These are phyloP conservation scores for Aureobasidium sp. DNA, from an alignment of 2,329 filamentous ascomycete species.

Conservation along the genomic window DNA sequence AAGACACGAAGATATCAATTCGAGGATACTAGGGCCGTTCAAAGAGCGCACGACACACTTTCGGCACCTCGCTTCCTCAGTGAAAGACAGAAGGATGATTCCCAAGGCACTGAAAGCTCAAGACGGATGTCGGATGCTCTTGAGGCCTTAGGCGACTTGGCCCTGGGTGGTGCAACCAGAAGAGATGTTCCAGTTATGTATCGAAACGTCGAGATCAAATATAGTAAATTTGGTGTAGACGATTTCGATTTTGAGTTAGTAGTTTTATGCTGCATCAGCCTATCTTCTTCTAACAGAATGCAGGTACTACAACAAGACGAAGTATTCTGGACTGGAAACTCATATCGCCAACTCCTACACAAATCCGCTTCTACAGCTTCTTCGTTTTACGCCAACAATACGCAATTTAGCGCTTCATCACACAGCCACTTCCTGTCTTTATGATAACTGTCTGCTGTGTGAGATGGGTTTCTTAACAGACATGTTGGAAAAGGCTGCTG, in stretches of 20 bases:
- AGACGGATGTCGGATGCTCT: slow-evolving; percentile 49
- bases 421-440: slow-evolving; percentile 74
- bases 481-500: slow-evolving; percentile 94
- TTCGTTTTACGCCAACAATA: slow-evolving; percentile 82
- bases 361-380: slow-evolving; percentile 82
- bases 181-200: slow-evolving; percentile 84
- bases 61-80: slow-evolving; percentile 87
- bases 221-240: slow-evolving; percentile 97
- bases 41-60: slow-evolving; percentile 55
- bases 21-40: slow-evolving; percentile 40
- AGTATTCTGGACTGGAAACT: slow-evolving; percentile 85
- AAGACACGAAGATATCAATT: slow-evolving; percentile 73
- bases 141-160: slow-evolving; percentile 59
- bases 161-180: slow-evolving; percentile 64
- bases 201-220: slow-evolving; percentile 93
- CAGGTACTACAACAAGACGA: slow-evolving; percentile 90
- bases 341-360: slow-evolving; percentile 97
- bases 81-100: slow-evolving; percentile 68
- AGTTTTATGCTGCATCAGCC: not conserved
- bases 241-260: slow-evolving; percentile 92
- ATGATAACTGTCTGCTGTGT: slow-evolving; percentile 79
- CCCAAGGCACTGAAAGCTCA: slow-evolving; percentile 44
- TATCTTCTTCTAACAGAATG: slow-evolving; percentile 19
- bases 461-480: slow-evolving; percentile 94
- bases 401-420: slow-evolving; percentile 86